Base-by-base conservation (phyloP, 306 rosid genomes). In the Prunus armeniaca region DNA sequence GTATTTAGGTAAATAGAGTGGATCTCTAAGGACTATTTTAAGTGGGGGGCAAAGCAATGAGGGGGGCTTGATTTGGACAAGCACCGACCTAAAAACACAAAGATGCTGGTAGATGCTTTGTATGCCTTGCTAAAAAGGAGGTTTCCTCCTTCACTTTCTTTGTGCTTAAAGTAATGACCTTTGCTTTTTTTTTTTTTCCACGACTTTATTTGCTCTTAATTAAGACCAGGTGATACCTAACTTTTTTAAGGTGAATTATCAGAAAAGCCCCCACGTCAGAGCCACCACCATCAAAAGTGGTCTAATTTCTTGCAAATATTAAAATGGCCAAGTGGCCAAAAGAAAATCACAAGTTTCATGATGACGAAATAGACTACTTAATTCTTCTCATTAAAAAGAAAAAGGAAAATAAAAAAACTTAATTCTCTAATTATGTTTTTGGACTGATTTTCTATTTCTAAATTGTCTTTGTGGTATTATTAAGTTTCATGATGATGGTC, bases 31-130 rank as follows among this genome's bases (percentile, higher is more conserved):
- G 56, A 27, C 25, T 62, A 22, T 45, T 30, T 80, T 78, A 82
- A 88, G 86, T 27, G 67, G 41, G 64, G 46, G 73, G 79, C 79
- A 85, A 85, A 82, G 83, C 68, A 76, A 71, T 60, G 80, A 80
- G 19, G 38, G 57, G 32, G 28, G 84, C 50, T 79, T 84, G 94
- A 91, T 78, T 79, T 79, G 80, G 91, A 89, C 91, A 78, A 78
- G 77, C 89, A 88, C 94, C 85, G 74, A 81, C 82, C 61, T 74
- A 38, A 56, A 65, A 81, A 69, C 13, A 56, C 79, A 83, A 83
- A 80, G 76, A 68, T 72, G 83, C 73, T 76, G 70, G 77, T 49
- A 70, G 38, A 68, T 77, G 80, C 84, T 81, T 76, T 75, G 67
- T 73, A 74, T 77, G 80, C 80, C 34, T 51, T 84, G 86, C 87